Evolutionary conservation across 805 yeast species (phyloP).

Genomic region (Grigorovia transvaalensis): DNA sequence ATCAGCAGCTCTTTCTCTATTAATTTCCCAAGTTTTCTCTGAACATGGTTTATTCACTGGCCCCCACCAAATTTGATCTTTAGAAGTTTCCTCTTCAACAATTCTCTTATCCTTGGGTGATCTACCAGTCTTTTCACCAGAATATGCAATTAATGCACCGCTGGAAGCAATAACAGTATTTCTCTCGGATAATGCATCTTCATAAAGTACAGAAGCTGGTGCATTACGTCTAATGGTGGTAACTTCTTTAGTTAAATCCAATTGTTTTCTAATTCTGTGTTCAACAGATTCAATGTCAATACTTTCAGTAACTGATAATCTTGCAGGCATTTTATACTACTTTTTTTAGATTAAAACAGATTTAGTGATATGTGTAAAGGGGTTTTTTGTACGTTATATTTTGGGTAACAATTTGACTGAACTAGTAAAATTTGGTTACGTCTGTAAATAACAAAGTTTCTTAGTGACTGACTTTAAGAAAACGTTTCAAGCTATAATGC

Average conservation of each 20-base stretch:
- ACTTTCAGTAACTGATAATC: slow-evolving; percentile 1
- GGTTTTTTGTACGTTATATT: neutral
- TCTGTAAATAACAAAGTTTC: neutral
- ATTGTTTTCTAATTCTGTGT: slow-evolving; percentile 24
- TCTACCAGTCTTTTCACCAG: slow-evolving; percentile 94
- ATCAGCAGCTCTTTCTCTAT: slow-evolving; percentile 93
- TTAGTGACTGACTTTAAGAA: neutral
- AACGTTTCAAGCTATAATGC: neutral
- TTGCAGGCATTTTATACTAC: slow-evolving; percentile 8
- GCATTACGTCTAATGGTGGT: slow-evolving; percentile 74
- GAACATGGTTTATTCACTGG: slow-evolving; percentile 94
- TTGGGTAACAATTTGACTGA: neutral
- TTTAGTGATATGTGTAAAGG: neutral
- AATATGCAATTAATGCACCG: slow-evolving; percentile 92
- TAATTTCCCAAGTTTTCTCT: slow-evolving; percentile 88
- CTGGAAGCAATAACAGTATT: slow-evolving; percentile 86
- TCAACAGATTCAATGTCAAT: slow-evolving; percentile 17
- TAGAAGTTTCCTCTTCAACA: slow-evolving; percentile 85
- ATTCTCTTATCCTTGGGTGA: slow-evolving; percentile 97
- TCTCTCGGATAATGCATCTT: slow-evolving; percentile 78
- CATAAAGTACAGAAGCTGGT: slow-evolving; percentile 84
- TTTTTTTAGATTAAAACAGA: neutral
- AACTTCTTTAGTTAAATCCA: slow-evolving; percentile 51
- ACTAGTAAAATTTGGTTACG: neutral
- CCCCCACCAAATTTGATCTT: slow-evolving; percentile 95